Evolutionary conservation across 306 rosid genomes (phyloP).

Genomic region (Glycyrrhiza uralensis): DNA sequence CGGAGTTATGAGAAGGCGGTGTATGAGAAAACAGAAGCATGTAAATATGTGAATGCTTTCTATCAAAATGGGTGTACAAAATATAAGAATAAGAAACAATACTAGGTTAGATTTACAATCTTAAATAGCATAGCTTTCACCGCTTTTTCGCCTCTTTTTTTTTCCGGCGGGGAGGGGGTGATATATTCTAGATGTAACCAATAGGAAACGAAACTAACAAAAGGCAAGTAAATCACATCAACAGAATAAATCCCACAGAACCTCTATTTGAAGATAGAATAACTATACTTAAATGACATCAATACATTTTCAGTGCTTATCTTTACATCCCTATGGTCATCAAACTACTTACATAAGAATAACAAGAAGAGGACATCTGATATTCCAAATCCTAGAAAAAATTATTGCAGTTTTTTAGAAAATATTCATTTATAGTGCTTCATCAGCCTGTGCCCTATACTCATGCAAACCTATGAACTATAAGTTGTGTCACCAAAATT

Average conservation of each 20-base stretch:
- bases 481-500: neutral
- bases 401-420: neutral
- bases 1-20: constrained; percentile 11
- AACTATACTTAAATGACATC: neutral
- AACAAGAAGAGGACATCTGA: neutral
- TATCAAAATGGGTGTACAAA: neutral
- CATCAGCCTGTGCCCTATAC: neutral
- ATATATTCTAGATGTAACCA: neutral
- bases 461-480: neutral
- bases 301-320: neutral
- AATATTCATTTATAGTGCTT: neutral
- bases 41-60: neutral
- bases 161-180: no score
- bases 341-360: constrained; percentile 9
- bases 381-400: constrained; percentile 13
- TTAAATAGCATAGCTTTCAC: constrained; percentile 3
- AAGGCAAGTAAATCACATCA: neutral
- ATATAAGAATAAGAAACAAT: neutral
- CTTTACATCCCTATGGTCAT: constrained; percentile 15
- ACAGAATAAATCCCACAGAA: neutral
- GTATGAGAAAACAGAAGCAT: neutral
- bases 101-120: neutral
- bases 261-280: constrained; percentile 21
- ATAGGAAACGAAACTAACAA: neutral
- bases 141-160: neutral